phyloP scores from a whole-genome alignment of 495 filamentous ascomycete species.

The Penicillium arizonense region DNA sequence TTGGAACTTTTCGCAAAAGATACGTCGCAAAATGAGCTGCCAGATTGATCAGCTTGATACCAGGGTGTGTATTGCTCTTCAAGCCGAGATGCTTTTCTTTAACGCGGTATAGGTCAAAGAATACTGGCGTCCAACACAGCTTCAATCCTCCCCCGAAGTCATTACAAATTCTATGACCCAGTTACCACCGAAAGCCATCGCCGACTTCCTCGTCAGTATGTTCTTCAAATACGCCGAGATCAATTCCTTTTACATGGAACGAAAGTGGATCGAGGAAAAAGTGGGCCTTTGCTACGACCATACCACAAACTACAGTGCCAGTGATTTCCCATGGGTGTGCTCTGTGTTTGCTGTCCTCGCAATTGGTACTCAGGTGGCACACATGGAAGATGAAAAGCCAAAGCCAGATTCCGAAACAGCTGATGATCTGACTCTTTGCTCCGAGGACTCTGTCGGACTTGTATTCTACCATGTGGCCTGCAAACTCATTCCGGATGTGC shows the following conservation, averaged over 20 bases:
- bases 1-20: constrained; percentile 46
- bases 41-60: constrained; percentile 26
- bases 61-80: constrained; percentile 21
- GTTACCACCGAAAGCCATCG: constrained; percentile 44
- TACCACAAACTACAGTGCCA: constrained; percentile 27
- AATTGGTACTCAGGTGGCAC: constrained; percentile 48
- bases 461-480: constrained; percentile 46
- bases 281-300: constrained; percentile 38
- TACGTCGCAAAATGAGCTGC: constrained; percentile 38
- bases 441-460: constrained; percentile 47
- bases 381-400: constrained; percentile 41
- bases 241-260: constrained; percentile 46
- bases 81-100: not conserved
- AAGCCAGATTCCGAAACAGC: constrained; percentile 14
- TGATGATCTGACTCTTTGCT: constrained; percentile 33
- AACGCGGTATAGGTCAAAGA: constrained; percentile 33
- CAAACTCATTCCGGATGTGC: constrained; percentile 47
- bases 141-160: constrained; percentile 36
- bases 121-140: constrained; percentile 45
- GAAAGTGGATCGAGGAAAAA: constrained; percentile 41
- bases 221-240: constrained; percentile 50
- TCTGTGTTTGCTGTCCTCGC: constrained; percentile 44
- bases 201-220: constrained; percentile 42
- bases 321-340: constrained; percentile 43
- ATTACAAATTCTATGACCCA: constrained; percentile 34